These are phyloP conservation scores for Eucalyptus tenuipes DNA, from an alignment of 345 rosid species.

Conservation along the genomic window DNA sequence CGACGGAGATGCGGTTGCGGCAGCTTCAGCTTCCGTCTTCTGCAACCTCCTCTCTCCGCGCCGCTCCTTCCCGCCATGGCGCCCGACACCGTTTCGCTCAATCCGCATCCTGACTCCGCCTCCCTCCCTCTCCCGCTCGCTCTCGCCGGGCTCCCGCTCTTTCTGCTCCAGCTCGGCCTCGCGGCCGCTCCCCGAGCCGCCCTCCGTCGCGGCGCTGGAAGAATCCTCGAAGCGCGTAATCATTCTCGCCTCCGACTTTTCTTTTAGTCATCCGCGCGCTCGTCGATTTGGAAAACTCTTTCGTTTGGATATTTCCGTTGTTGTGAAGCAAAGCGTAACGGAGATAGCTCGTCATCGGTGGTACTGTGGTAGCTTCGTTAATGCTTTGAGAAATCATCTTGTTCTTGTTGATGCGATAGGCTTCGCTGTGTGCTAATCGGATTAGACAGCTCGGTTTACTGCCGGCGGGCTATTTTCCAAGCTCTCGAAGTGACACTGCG, in stretches of 20 bases:
- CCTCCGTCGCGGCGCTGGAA: background rate
- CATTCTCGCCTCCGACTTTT: background rate
- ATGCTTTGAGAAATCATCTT: background rate
- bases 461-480: background rate
- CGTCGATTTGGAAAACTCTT: background rate
- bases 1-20: background rate
- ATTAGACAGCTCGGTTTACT: background rate
- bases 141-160: background rate
- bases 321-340: background rate
- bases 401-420: background rate
- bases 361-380: background rate
- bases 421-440: background rate
- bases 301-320: background rate
- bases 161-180: background rate
- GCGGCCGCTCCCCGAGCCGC: background rate
- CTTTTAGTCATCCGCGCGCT: background rate
- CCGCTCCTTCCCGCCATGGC: background rate
- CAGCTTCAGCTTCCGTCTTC: background rate
- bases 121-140: background rate
- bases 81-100: background rate
- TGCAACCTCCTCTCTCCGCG: background rate
- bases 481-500: background rate
- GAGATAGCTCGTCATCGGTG: background rate
- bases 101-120: background rate
- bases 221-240: background rate